These are phyloP conservation scores for Ustilaginoidea virens DNA, from an alignment of 2,329 filamentous ascomycete species.

Conservation along the genomic window DNA sequence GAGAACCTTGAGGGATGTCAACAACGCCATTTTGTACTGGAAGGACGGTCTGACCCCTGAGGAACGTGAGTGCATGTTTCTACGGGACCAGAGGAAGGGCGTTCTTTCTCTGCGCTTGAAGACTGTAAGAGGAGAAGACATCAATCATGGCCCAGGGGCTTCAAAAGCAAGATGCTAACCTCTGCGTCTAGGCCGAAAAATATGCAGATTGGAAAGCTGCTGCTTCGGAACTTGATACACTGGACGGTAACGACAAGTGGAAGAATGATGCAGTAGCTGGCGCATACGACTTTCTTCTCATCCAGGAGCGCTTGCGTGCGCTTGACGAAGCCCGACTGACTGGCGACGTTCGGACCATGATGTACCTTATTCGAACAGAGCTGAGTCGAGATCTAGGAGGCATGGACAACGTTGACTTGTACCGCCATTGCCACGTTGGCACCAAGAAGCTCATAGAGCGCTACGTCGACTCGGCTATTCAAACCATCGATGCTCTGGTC, in stretches of 20 bases:
- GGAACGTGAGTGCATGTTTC: constrained; percentile 30
- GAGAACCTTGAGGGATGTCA: constrained; percentile 13
- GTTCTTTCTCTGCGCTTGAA: constrained; percentile 49
- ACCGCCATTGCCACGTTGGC: constrained; percentile 70
- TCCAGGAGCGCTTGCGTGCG: constrained; percentile 53
- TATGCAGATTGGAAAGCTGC: constrained; percentile 60
- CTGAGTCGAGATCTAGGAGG: constrained; percentile 69
- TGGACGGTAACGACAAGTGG: constrained; percentile 74
- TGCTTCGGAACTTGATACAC: constrained; percentile 59
- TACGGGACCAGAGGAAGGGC: constrained; percentile 43
- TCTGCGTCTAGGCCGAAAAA: constrained; percentile 44
- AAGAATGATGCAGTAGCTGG: constrained; percentile 47
- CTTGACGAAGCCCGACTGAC: constrained; percentile 59
- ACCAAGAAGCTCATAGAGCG: constrained; percentile 78
- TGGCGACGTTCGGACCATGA: constrained; percentile 61
- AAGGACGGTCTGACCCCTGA: constrained; percentile 36
- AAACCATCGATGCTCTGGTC: constrained; percentile 58
- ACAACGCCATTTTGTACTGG: constrained; percentile 27
- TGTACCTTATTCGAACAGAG: constrained; percentile 66
- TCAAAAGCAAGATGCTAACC: no score
- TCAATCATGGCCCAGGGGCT: no score
- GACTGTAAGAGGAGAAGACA: no score
- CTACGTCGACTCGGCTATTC: constrained; percentile 67
- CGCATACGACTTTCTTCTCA: constrained; percentile 56
- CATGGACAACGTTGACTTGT: constrained; percentile 72